Conservation (phyloP, 1,284 basidiomycete species). For the Phenoliferia sp. region DNA sequence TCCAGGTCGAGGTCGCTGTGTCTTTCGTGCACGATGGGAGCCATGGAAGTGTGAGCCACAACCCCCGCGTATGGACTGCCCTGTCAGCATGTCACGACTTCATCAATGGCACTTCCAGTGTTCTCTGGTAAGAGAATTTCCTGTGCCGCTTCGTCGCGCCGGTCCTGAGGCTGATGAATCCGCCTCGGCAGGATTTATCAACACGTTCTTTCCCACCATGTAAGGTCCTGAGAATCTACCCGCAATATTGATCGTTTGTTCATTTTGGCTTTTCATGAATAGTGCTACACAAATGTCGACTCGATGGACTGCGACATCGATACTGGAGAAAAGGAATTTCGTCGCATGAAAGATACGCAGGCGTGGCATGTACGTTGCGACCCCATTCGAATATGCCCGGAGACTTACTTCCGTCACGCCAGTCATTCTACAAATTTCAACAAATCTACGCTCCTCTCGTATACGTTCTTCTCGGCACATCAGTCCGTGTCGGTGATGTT, state of each 20-base stretch:
- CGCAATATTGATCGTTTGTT: neutral
- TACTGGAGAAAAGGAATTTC: neutral
- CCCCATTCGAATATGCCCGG: neutral
- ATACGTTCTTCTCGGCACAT: constrained; percentile 1
- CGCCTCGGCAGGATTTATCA: neutral
- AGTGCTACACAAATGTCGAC: neutral
- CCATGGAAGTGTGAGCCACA: neutral
- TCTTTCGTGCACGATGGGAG: neutral
- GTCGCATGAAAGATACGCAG: neutral
- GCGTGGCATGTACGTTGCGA: neutral
- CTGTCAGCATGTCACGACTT: neutral
- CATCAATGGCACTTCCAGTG: neutral
- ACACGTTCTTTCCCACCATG: neutral
- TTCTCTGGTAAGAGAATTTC: neutral
- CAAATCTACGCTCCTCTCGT: neutral
- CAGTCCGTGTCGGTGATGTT: neutral
- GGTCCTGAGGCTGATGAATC: neutral
- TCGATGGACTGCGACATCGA: neutral
- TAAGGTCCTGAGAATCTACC: neutral
- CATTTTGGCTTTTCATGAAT: neutral
- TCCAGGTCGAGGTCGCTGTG: constrained; percentile 1
- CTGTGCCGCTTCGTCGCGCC: neutral
- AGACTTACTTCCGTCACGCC: neutral
- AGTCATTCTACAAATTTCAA: neutral
- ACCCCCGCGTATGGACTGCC: neutral